phyloP scores from a whole-genome alignment of 2,329 filamentous ascomycete genomes.

The Alternaria novae-zelandiae region DNA sequence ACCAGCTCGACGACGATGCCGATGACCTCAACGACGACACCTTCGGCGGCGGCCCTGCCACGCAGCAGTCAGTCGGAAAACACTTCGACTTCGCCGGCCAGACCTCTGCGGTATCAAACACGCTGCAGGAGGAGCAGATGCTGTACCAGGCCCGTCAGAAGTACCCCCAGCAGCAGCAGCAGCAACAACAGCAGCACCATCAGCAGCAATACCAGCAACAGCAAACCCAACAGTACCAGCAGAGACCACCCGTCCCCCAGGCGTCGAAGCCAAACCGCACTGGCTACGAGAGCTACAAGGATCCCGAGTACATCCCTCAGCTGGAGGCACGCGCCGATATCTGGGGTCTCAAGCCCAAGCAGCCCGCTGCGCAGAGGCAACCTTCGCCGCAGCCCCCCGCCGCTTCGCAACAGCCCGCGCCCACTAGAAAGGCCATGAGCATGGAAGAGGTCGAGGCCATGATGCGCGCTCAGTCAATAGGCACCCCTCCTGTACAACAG shows the following conservation, averaged over 20 bases:
- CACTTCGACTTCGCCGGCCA: conserved; percentile 98
- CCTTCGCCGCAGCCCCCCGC: conserved; percentile 30
- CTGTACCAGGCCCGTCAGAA: conserved; percentile 78
- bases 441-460: conserved; percentile 95
- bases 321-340: conserved; percentile 91
- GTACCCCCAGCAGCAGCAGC: conserved; percentile 51
- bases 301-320: conserved; percentile 83
- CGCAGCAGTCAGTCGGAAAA: conserved; percentile 70
- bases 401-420: conserved; percentile 26
- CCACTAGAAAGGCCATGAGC: conserved; percentile 82
- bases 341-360: conserved; percentile 79
- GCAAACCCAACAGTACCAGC: conserved; percentile 25
- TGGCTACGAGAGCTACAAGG: conserved; percentile 91
- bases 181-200: background rate
- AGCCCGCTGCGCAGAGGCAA: conserved; percentile 47
- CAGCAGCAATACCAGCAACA: conserved; percentile 36
- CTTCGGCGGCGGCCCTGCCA: conserved; percentile 65
- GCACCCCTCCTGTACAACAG: conserved; percentile 41
- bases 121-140: conserved; percentile 88
- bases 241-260: conserved; percentile 52
- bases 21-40: conserved; percentile 98
- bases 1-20: conserved; percentile 87
- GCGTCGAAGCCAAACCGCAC: conserved; percentile 69
- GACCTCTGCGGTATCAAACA: conserved; percentile 84
- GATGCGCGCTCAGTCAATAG: conserved; percentile 74